These are phyloP conservation scores for Butyriboletus loyo DNA, from an alignment of 768 basidiomycete species.

Conservation along the genomic window DNA sequence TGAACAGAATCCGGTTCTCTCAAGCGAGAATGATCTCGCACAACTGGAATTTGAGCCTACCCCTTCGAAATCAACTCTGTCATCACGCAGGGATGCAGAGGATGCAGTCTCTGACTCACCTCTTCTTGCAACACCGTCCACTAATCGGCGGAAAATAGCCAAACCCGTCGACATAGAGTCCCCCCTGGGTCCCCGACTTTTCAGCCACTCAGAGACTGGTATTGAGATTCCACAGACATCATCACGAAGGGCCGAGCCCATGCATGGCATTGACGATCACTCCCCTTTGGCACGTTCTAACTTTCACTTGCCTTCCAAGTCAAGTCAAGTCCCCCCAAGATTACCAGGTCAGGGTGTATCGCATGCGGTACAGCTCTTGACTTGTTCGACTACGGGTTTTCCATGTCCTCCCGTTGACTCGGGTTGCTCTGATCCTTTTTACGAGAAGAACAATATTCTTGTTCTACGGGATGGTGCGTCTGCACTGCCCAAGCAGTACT, in stretches of 20 bases:
- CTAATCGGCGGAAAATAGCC: background rate
- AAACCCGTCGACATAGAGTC: background rate
- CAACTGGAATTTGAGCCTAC: background rate
- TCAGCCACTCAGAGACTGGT: background rate
- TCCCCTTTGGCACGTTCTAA: slow-evolving; percentile 4
- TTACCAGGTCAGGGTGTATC: background rate
- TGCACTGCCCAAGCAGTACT: background rate
- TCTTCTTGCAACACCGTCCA: slow-evolving; percentile 9
- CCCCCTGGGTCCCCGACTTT: background rate
- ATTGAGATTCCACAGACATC: slow-evolving; percentile 18
- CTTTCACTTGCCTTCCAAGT: background rate
- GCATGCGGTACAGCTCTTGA: background rate
- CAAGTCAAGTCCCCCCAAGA: background rate
- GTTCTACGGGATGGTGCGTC: background rate
- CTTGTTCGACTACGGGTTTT: background rate
- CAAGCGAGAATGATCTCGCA: slow-evolving; percentile 1
- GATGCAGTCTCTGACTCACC: background rate
- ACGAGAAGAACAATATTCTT: background rate
- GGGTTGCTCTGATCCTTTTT: slow-evolving; percentile 1
- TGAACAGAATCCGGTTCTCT: background rate
- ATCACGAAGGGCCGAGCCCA: slow-evolving; percentile 1
- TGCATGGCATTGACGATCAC: background rate
- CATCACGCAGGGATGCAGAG: background rate
- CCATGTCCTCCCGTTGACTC: background rate
- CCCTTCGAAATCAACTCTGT: background rate